Percentiles rank a stretch among this genome's conserved stretches.
phyloP scores from a whole-genome alignment of 2,329 filamentous ascomycete genomes.

The Epicoccum nigrum region DNA sequence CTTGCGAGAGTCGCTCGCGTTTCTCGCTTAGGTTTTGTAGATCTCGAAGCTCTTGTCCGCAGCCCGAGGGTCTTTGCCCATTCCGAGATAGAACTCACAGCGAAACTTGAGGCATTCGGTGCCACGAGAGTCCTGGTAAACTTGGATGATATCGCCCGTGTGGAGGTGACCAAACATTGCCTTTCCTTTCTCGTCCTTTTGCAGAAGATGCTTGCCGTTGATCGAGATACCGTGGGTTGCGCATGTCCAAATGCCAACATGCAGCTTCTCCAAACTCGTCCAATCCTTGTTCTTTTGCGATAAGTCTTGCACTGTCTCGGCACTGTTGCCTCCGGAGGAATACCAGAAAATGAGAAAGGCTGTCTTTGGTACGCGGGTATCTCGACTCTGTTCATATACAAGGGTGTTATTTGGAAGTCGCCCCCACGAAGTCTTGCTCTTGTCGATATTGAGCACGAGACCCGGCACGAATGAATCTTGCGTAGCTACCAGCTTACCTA shows the following conservation, averaged over 20 bases:
- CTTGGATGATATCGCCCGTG: slow-evolving; percentile 76
- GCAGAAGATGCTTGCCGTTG: slow-evolving; percentile 72
- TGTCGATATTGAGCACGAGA: slow-evolving; percentile 66
- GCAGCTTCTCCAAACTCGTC: slow-evolving; percentile 60
- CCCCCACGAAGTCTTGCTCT: slow-evolving; percentile 77
- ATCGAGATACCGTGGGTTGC: slow-evolving; percentile 76
- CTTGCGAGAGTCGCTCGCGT: neutral
- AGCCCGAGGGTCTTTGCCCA: slow-evolving; percentile 38
- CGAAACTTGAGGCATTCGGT: slow-evolving; percentile 49
- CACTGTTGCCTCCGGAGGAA: slow-evolving; percentile 70
- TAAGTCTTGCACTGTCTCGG: slow-evolving; percentile 60
- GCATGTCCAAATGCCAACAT: slow-evolving; percentile 79
- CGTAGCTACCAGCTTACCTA: slow-evolving; percentile 72
- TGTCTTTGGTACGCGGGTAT: slow-evolving; percentile 79
- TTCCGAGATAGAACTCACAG: slow-evolving; percentile 52
- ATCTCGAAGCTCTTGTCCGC: slow-evolving; percentile 35
- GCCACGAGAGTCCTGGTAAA: slow-evolving; percentile 63
- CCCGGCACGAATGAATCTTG: slow-evolving; percentile 69
- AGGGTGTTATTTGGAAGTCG: slow-evolving; percentile 72
- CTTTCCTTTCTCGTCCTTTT: slow-evolving; percentile 58
- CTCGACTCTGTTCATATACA: slow-evolving; percentile 65
- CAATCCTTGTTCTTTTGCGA: slow-evolving; percentile 58
- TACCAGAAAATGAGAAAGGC: slow-evolving; percentile 72
- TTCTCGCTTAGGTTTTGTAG: slow-evolving; percentile 1
- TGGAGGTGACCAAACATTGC: slow-evolving; percentile 70